Evolutionary conservation across 2,329 filamentous ascomycete genomes (phyloP).

Genomic region (Fusarium sp.): DNA sequence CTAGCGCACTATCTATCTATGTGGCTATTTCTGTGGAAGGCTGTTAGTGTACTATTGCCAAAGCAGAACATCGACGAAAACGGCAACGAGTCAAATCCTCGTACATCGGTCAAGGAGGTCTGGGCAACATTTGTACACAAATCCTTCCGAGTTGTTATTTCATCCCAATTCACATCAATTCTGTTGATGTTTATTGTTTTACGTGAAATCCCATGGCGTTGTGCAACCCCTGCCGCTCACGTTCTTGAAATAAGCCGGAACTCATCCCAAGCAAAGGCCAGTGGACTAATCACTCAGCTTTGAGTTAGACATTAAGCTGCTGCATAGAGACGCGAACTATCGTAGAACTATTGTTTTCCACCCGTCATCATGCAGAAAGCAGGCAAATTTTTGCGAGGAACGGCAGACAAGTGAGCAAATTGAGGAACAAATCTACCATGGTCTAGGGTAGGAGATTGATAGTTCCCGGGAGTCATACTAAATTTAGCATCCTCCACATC

Average conservation of each 20-base stretch:
- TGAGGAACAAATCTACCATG: not conserved
- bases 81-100: not conserved
- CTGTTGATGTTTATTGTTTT: not conserved
- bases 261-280: not conserved
- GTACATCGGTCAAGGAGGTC: not conserved
- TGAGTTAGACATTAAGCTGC: not conserved
- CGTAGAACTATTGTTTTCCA: not conserved
- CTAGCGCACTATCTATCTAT: not conserved
- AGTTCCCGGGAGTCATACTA: not conserved
- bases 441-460: not conserved
- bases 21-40: accelerated
- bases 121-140: not conserved
- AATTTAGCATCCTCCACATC: not conserved
- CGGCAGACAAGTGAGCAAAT: not conserved
- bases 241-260: too few species aligned
- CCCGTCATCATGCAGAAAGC: not conserved
- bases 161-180: not conserved
- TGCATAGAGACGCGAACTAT: not conserved
- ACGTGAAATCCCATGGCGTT: not conserved
- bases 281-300: not conserved
- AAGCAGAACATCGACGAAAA: not conserved
- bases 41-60: not conserved
- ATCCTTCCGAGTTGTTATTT: not conserved
- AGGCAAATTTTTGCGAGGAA: not conserved
- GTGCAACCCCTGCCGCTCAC: too few species aligned